These are phyloP conservation scores for Coemansia erecta DNA, from an alignment of 192 early-diverging fungal species.

Conservation along the genomic window DNA sequence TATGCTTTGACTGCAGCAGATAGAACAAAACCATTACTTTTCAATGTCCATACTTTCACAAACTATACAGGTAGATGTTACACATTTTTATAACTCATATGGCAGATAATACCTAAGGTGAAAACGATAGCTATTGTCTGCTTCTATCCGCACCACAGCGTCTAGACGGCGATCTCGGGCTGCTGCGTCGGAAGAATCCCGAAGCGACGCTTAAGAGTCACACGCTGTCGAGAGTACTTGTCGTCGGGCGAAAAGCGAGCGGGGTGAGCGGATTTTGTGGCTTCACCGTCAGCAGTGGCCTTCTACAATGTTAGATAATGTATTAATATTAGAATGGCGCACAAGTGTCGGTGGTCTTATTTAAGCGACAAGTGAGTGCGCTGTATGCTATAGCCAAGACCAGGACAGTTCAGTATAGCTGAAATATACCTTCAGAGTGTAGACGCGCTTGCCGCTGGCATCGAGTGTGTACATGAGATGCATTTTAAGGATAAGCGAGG, in stretches of 20 bases:
- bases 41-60: background rate
- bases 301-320: constrained; percentile 59
- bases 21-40: background rate
- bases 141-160: too few species aligned
- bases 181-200: constrained; percentile 78
- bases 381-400: background rate
- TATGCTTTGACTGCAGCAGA: constrained; percentile 45
- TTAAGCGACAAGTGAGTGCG: too few species aligned
- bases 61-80: background rate
- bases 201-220: constrained; percentile 94
- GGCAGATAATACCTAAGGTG: background rate
- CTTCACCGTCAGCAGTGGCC: constrained; percentile 66
- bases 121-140: too few species aligned
- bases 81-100: background rate
- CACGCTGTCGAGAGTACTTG: constrained; percentile 97
- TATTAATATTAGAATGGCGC: background rate
- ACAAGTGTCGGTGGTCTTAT: too few species aligned
- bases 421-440: constrained; percentile 86
- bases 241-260: constrained; percentile 99
- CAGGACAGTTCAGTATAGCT: too few species aligned
- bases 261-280: constrained; percentile 97
- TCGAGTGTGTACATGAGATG: constrained; percentile 90
- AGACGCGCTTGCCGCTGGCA: constrained; percentile 81
- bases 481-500: constrained; percentile 56
- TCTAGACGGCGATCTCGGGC: constrained; percentile 35